phyloP scores from a whole-genome alignment of 495 filamentous ascomycete species.

The Penicillium nucicola region DNA sequence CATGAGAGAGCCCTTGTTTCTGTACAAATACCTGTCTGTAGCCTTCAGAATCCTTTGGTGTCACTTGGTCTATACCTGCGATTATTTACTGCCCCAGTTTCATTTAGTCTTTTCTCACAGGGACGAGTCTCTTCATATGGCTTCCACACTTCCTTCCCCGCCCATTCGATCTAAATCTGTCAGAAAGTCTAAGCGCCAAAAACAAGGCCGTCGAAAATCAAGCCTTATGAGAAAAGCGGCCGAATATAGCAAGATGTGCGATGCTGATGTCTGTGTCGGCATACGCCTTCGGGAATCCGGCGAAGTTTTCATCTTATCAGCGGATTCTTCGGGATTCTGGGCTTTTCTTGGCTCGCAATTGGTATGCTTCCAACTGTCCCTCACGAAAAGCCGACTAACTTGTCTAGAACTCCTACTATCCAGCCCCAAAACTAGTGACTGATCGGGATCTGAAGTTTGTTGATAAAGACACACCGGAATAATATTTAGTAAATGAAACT shows the following conservation, averaged over 20 bases:
- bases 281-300: slow-evolving; percentile 13
- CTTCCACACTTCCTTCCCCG: not conserved
- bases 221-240: slow-evolving; percentile 9
- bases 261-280: slow-evolving; percentile 9
- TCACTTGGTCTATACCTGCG: not conserved
- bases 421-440: not conserved
- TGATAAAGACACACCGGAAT: too few relatives aligned
- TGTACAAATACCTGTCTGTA: not conserved
- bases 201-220: slow-evolving; percentile 2
- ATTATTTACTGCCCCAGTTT: not conserved
- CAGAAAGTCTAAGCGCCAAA: slow-evolving; percentile 3
- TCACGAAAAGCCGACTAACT: slow-evolving; percentile 1
- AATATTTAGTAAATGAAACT: too few relatives aligned
- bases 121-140: not conserved
- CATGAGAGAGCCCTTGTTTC: not conserved
- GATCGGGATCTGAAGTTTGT: too few relatives aligned
- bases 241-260: slow-evolving; percentile 12
- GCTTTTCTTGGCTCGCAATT: slow-evolving; percentile 3
- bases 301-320: slow-evolving; percentile 11
- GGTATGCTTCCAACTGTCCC: not conserved
- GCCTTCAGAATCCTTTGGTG: not conserved
- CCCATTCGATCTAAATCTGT: not conserved
- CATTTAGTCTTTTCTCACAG: not conserved
- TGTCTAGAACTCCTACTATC: slow-evolving; percentile 6
- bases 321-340: slow-evolving; percentile 8